A percentile compares a stretch with the other conserved stretches of the same genome.
Conservation (phyloP, 169 alveolate genomes). For the Theileria annulata region DNA sequence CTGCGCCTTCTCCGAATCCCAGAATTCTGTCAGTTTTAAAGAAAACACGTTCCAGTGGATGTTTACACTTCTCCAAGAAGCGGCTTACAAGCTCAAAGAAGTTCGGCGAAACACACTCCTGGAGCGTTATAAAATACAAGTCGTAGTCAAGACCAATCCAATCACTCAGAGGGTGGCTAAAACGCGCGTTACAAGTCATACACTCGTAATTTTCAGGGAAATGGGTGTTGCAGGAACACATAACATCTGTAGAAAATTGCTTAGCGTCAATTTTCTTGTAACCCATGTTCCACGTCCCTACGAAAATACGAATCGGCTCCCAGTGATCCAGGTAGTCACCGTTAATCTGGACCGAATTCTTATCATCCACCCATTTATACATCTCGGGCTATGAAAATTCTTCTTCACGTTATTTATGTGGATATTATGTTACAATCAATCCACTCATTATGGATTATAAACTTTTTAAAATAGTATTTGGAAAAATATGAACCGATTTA, state of each 20-base stretch:
- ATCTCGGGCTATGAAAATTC: neutral
- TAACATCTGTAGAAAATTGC: conserved; percentile 17
- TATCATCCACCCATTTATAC: neutral
- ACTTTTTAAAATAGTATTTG: neutral
- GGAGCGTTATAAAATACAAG: conserved; percentile 78
- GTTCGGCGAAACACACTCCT: conserved; percentile 78
- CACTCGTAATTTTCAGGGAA: neutral
- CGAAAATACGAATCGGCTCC: conserved; percentile 67
- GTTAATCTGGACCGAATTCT: neutral
- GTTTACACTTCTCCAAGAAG: conserved; percentile 63
- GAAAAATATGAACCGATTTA: too few species aligned
- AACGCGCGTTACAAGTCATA: neutral
- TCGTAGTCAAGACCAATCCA: conserved; percentile 81
- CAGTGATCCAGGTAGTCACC: conserved; percentile 47
- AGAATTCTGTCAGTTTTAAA: conserved; percentile 66
- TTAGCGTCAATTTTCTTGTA: conserved; percentile 52
- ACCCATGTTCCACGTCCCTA: conserved; percentile 80
- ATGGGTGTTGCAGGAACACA: neutral
- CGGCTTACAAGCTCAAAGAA: conserved; percentile 65
- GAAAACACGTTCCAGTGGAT: neutral
- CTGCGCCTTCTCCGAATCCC: conserved; percentile 85
- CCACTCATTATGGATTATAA: neutral
- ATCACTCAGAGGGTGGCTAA: conserved; percentile 65
- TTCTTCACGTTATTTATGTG: neutral
- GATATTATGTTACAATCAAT: conserved; percentile 1